A percentile compares a stretch with the other conserved stretches of the same genome.
Evolutionary conservation across 805 yeast genomes (phyloP).

Genomic region (Saturnispora serradocipensis): DNA sequence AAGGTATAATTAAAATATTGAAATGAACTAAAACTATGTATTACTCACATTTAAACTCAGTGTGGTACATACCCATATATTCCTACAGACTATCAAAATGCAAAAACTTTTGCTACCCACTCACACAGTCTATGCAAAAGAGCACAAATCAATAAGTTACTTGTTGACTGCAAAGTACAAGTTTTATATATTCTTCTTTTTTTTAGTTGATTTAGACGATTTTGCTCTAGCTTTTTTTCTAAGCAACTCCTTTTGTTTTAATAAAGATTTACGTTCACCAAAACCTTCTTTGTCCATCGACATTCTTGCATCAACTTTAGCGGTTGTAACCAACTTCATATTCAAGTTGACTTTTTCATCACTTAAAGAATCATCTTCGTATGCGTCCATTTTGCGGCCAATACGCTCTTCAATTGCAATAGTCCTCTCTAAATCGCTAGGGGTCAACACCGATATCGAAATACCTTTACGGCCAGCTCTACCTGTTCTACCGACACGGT

Average conservation of each 20-base stretch:
- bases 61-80: neutral
- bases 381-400: constrained; percentile 68
- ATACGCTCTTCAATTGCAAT: constrained; percentile 82
- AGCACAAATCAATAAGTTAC: neutral
- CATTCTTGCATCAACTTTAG: constrained; percentile 84
- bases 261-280: constrained; percentile 45
- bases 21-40: too few species aligned
- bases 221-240: neutral
- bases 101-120: neutral
- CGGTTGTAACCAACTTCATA: constrained; percentile 60
- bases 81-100: neutral
- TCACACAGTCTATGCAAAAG: neutral
- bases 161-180: neutral
- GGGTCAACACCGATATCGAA: constrained; percentile 73
- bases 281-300: constrained; percentile 89
- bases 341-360: constrained; percentile 59
- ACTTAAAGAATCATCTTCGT: constrained; percentile 64
- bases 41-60: neutral
- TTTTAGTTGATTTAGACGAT: neutral
- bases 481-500: constrained; percentile 93
- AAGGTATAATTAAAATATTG: too few species aligned
- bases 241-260: constrained; percentile 14
- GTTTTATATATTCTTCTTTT: neutral
- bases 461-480: constrained; percentile 93
- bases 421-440: constrained; percentile 73